Evolutionary conservation across 78 protist species (phyloP).

Genomic region (Dictyostelium brefeldianum): DNA sequence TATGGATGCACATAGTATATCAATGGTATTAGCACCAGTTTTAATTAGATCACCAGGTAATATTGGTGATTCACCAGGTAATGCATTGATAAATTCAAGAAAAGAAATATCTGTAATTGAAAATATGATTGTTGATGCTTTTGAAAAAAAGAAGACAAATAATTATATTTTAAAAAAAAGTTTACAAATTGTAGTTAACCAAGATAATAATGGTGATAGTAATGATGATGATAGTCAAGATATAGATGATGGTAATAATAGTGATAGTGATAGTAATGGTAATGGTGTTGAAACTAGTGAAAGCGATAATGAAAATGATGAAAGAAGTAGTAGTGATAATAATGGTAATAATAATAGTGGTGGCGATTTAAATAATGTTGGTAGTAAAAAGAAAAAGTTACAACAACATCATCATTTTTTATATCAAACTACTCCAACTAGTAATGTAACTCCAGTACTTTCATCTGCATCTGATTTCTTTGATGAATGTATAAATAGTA

Average conservation of each 20-base stretch:
- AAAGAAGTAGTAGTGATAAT: not conserved
- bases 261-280: conserved; percentile 10
- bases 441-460: conserved; percentile 13
- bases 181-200: not conserved
- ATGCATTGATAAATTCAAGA: conserved; percentile 25
- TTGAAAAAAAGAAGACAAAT: conserved; percentile 18
- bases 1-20: conserved; percentile 32
- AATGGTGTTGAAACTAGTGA: not conserved
- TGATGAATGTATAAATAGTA: not conserved
- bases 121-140: conserved; percentile 39
- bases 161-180: not conserved
- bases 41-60: conserved; percentile 38
- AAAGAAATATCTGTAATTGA: conserved; percentile 39
- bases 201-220: not conserved
- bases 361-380: not conserved
- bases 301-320: not conserved
- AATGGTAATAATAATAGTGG: not conserved
- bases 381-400: not conserved
- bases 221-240: not conserved
- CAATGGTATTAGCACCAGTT: conserved; percentile 47
- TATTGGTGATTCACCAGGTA: not conserved
- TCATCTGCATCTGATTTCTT: not conserved
- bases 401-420: conserved; percentile 4
- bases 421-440: conserved; percentile 29
- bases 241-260: conserved; percentile 13